phyloP scores from a whole-genome alignment of 371 early-diverging fungal species.

The Mucor racemosus region DNA sequence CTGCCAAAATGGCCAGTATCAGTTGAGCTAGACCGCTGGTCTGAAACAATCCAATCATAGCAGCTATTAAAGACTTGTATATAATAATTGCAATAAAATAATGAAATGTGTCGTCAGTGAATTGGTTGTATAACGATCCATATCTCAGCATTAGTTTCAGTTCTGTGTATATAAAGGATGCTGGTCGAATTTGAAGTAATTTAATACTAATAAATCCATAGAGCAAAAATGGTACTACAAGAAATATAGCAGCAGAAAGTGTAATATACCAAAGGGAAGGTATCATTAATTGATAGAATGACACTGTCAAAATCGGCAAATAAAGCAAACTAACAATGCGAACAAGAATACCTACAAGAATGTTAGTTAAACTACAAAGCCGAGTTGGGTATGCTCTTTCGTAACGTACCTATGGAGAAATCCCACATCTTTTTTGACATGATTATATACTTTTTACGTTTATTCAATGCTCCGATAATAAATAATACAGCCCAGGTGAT shows the following conservation, averaged over 20 bases:
- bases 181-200: constrained; percentile 42
- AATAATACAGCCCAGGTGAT: constrained; percentile 16
- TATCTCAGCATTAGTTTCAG: constrained; percentile 50
- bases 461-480: not conserved
- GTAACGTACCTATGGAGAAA: constrained; percentile 32
- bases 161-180: constrained; percentile 52
- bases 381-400: not conserved
- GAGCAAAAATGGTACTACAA: constrained; percentile 35
- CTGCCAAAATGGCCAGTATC: constrained; percentile 38
- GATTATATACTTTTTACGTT: not conserved
- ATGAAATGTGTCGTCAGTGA: constrained; percentile 51
- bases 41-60: constrained; percentile 48
- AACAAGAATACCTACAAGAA: constrained; percentile 35
- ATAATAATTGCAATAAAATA: constrained; percentile 51
- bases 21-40: constrained; percentile 40
- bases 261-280: constrained; percentile 39
- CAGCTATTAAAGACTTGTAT: constrained; percentile 38
- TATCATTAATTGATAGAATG: constrained; percentile 52
- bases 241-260: constrained; percentile 33
- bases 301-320: constrained; percentile 39
- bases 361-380: not conserved
- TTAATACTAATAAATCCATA: constrained; percentile 43
- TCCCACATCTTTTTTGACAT: constrained; percentile 22
- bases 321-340: constrained; percentile 40
- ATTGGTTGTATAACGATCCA: constrained; percentile 57